Base-by-base conservation (phyloP, 768 basidiomycete genomes). In the Xanthoconium stramineum region DNA sequence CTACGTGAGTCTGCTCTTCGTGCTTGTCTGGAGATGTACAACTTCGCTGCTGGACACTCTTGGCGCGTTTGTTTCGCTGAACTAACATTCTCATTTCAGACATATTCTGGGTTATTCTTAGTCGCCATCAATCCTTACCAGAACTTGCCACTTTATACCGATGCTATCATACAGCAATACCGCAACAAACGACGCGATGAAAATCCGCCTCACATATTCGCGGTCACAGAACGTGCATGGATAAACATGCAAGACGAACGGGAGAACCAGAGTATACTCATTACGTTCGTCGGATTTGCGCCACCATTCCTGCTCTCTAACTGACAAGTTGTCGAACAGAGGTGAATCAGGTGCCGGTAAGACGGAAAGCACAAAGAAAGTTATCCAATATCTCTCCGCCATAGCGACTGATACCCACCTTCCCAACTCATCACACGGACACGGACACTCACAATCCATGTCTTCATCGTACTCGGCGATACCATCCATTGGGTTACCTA, bases 341-440 rank as follows among this genome's bases (percentile, higher is more conserved):
- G 97, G 97, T 42, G 97, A 99, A 78, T 98, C 97, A 9, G 97
- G 97, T 36, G 97, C 97, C 5, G 97, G 97, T 43, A 99, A 98
- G 79, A 99, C 97, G 3, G 97, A 98, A 70, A 98, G 96, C 74
- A 91, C 90, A 14, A 98, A 99, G 81, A 98, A 98, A 68, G 96
- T 98, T 65, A 99, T 99, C 52, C 97, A 98, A 71, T 99, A 98
- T 74, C 84, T 99, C 40, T 96, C 97, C 1, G 93, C 97, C 8
- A 98, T 98, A 62, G 97, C 97, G 3, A 84, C 91, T 12, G 91
- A 94, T 63, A 77, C 82, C 2, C 83, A 90, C 63, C 74, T 76
- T 17, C 68, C 78, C 15, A 67, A 78, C 4, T 72, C 81, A 20
- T 82, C 88, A 0, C 88, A 91, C 24, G 24, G 24, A 24, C 68